These are phyloP conservation scores for Cyathus striatus DNA, from an alignment of 768 basidiomycete species.

Conservation along the genomic window DNA sequence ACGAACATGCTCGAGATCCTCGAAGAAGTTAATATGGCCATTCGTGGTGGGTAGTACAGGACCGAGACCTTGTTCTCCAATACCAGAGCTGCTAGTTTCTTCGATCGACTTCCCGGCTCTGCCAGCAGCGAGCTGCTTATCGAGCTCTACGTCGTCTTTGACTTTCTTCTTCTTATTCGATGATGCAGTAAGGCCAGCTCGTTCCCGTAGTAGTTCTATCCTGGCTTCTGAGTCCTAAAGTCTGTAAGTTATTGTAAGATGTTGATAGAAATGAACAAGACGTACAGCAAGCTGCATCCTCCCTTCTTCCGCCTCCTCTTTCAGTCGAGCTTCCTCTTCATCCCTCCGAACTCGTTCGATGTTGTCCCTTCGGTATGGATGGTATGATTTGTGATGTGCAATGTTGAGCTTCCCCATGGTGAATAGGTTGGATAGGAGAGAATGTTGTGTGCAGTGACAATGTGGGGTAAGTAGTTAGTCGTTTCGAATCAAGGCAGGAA, in stretches of 20 bases:
- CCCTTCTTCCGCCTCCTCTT: constrained; percentile 69
- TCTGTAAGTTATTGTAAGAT: constrained; percentile 7
- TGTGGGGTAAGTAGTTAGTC: too few species aligned
- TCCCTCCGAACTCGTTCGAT: constrained; percentile 76
- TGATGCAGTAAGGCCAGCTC: constrained; percentile 38
- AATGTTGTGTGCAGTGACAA: too few species aligned
- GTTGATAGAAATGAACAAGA: constrained; percentile 1
- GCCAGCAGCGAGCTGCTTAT: not conserved
- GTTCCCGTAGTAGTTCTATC: constrained; percentile 56
- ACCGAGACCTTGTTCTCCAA: not conserved
- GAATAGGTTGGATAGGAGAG: not conserved
- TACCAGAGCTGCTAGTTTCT: not conserved
- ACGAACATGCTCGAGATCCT: constrained; percentile 70
- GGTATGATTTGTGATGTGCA: constrained; percentile 89
- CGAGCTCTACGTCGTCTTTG: constrained; percentile 27
- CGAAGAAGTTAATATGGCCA: constrained; percentile 82
- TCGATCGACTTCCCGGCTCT: not conserved
- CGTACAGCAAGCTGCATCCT: constrained; percentile 66
- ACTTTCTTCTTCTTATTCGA: constrained; percentile 30
- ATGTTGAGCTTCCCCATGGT: constrained; percentile 84
- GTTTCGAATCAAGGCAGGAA: too few species aligned
- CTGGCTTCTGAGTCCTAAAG: constrained; percentile 77
- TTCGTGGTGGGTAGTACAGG: constrained; percentile 35
- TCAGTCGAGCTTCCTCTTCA: constrained; percentile 70
- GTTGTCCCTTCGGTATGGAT: constrained; percentile 81